Evolutionary conservation across 352 stramenopile genomes (phyloP), one percentile per base, ranked within the genome.

Genomic region (Thalassiosira exigua): DNA sequence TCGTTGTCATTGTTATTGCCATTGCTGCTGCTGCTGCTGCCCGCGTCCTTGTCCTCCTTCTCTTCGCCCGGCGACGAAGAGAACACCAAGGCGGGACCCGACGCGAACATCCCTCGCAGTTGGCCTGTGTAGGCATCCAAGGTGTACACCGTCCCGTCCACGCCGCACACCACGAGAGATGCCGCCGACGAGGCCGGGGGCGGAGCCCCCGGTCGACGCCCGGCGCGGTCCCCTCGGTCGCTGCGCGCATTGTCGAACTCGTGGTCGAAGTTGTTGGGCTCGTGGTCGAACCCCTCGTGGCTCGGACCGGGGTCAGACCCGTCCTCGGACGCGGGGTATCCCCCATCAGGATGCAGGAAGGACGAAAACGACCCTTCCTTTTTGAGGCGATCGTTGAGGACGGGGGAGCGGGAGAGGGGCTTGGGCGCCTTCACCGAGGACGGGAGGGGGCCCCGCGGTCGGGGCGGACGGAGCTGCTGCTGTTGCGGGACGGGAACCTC

Each of bases 141-240:
- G 7, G 80, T 86, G 22, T 81, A 84, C 0, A 90, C 65, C 22
- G 67, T 86, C 3, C 84, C 84, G 71, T 90, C 84, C 1, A 86
- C 80, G 7, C 67, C 61, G 57, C 79, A 90, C 24, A 90, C 66
- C 24, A 90, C 62, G n/a, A 87, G 26, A 4, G 82, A 81, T 17
- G 73, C 60, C 27, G 75, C 30, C 17, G 81, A 82, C 27, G 36
- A 44, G 14, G 36, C 7, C 7, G 36, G 36, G 36, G 36, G 14
- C 36, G 36, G 36, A 44, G 36, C 36, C 36, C 36, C 36, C 14
- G n/a, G n/a, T n/a, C n/a, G n/a, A n/a, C n/a, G n/a, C n/a, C n/a
- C n/a, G n/a, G n/a, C n/a, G n/a, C n/a, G n/a, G n/a, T n/a, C n/a
- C n/a, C n/a, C n/a, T n/a, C n/a, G n/a, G n/a, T n/a, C n/a, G n/a